Base-by-base conservation (phyloP, 2,329 filamentous ascomycete genomes). In the Alternaria sp. region DNA sequence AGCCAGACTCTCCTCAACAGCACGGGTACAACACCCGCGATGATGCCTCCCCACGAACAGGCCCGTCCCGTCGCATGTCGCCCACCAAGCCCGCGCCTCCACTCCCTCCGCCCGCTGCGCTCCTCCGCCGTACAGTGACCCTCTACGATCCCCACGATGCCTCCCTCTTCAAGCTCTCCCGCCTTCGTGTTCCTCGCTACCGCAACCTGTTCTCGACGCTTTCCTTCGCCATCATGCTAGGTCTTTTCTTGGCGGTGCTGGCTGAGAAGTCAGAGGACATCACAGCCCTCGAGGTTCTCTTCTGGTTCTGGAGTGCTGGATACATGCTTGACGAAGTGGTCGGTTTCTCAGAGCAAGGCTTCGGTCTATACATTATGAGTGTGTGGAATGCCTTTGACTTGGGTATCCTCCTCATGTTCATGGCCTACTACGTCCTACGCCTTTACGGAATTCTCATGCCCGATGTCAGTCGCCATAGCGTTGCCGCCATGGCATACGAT, bases 371-470 rank as follows among this genome's bases (percentile, higher is more conserved):
- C 81, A 93, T 97, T 74, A 95, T 97, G 89, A 97, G 93, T 78
- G 96, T 97, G 79, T 97, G 95, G 95, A 97, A 97, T 79, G 89
- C 94, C 40, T 97, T 97, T 79, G 95, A 97, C 76, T 84, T 97
- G 40, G 94, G 94, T 9, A 97, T 97, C 57, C 82, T 97, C 56
- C 82, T 97, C 23, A 84, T 97, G 64, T 88, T 97, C 71, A 89
- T 96, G 72, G 87, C 92, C 59, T 97, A 97, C 83, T 97, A 97
- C 78, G 92, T 91, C 73, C 89, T 97, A 83, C 89, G 95, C 59
- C 86, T 96, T 13, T 97, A 96, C 74, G 93, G 93, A 19, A 91
- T 97, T 55, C 89, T 97, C 63, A 85, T 97, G 70, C 89, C 93
- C 2, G 91, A 94, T 69, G 87, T 90, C 21, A 83, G 83, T 57